A percentile compares a stretch with the other conserved stretches of the same genome.
Conservation (phyloP, 1,284 basidiomycete genomes). For the Fomes fomentarius region DNA sequence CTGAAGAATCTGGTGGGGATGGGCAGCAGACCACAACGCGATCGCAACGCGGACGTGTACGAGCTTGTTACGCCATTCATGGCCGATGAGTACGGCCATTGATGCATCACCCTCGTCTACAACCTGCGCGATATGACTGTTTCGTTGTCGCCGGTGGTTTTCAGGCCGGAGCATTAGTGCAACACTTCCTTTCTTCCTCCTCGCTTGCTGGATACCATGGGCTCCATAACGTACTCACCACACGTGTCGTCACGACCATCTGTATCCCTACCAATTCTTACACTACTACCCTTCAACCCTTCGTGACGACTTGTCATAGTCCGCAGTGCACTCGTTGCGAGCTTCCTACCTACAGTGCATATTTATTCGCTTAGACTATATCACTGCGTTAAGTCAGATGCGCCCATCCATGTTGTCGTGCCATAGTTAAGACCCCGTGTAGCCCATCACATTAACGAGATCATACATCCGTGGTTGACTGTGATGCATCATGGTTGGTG, state of each 20-base stretch:
- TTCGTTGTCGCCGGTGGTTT: not conserved
- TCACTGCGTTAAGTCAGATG: not conserved
- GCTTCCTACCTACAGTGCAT: not conserved
- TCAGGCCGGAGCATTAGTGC: not conserved
- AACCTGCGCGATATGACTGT: too few species aligned
- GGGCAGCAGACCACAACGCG: conserved; percentile 44
- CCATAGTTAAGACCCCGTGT: too few species aligned
- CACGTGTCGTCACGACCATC: not conserved
- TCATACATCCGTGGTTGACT: too few species aligned
- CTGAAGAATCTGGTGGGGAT: conserved; percentile 65
- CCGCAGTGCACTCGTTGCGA: not conserved
- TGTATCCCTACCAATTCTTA: not conserved
- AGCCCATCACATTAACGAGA: too few species aligned
- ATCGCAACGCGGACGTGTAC: conserved; percentile 73
- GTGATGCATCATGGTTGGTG: too few species aligned
- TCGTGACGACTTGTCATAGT: not conserved
- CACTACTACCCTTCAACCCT: not conserved
- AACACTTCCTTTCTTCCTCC: not conserved
- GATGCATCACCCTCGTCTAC: too few species aligned
- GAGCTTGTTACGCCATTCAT: conserved; percentile 79
- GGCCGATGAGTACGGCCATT: conserved; percentile 35
- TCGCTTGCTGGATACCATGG: not conserved
- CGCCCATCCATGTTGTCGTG: not conserved
- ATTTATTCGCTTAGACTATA: not conserved
- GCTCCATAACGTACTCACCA: not conserved